These are phyloP conservation scores for Heimioporus sp. DNA, from an alignment of 768 basidiomycete species.

Conservation along the genomic window DNA sequence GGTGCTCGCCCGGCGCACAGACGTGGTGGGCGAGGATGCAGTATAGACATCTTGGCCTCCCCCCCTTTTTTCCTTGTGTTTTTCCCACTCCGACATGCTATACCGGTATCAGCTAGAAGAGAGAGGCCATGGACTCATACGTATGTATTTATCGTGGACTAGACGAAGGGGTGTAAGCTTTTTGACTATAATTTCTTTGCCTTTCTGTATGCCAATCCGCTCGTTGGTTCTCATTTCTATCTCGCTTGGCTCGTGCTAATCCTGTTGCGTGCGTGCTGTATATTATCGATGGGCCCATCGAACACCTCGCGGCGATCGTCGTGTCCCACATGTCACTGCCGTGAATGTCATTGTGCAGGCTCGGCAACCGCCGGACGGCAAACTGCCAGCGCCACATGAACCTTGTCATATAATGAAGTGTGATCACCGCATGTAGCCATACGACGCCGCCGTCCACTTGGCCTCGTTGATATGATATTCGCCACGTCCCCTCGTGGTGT, in stretches of 20 bases:
- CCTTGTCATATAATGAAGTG: constrained; percentile 19
- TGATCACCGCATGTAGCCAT: constrained; percentile 18
- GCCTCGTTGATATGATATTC: constrained; percentile 6
- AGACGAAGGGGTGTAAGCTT: constrained; percentile 21
- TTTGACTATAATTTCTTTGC: constrained; percentile 9
- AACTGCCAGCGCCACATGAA: constrained; percentile 27
- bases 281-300: constrained; percentile 1
- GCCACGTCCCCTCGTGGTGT: constrained; percentile 3
- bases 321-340: constrained; percentile 17
- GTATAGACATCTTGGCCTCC: constrained; percentile 2
- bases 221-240: constrained; percentile 1
- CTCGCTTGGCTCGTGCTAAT: not conserved
- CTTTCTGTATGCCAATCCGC: constrained; percentile 4
- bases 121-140: not conserved
- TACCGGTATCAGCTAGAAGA: not conserved
- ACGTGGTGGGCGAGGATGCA: constrained; percentile 1
- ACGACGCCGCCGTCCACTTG: constrained; percentile 5
- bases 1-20: constrained; percentile 16
- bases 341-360: constrained; percentile 2
- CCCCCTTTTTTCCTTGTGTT: too few relatives aligned
- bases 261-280: constrained; percentile 8
- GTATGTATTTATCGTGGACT: constrained; percentile 21
- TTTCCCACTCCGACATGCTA: too few relatives aligned
- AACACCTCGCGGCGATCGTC: too few relatives aligned
- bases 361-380: constrained; percentile 18